Conservation (phyloP, 768 basidiomycete genomes). For the Tylopilus sp. region DNA sequence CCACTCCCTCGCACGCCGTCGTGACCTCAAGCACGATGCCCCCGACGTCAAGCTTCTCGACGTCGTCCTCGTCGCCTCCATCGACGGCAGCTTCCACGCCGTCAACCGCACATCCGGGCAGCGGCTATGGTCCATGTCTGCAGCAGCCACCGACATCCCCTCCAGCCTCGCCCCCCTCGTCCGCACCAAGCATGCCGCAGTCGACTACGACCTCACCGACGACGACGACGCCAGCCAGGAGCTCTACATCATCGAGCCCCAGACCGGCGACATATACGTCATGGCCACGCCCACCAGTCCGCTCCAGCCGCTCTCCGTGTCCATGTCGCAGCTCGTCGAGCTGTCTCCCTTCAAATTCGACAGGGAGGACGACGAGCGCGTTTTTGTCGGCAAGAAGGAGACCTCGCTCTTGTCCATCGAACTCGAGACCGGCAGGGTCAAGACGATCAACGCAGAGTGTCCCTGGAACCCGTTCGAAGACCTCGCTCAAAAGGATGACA, state of each 20-base stretch:
- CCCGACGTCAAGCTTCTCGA: constrained; percentile 68
- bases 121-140: constrained; percentile 85
- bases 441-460: constrained; percentile 73
- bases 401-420: constrained; percentile 76
- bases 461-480: constrained; percentile 71
- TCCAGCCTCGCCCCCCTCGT: constrained; percentile 70
- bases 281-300: constrained; percentile 65
- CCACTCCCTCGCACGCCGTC: constrained; percentile 30
- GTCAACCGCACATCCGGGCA: constrained; percentile 83
- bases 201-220: constrained; percentile 53
- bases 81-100: constrained; percentile 94
- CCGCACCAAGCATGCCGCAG: constrained; percentile 60
- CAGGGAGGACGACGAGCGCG: constrained; percentile 50
- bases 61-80: constrained; percentile 84
- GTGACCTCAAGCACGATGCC: constrained; percentile 18
- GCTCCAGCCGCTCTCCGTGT: constrained; percentile 84
- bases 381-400: constrained; percentile 91
- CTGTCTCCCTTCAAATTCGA: constrained; percentile 78
- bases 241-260: constrained; percentile 92
- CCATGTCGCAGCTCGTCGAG: constrained; percentile 91
- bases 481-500: constrained; percentile 37
- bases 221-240: constrained; percentile 57
- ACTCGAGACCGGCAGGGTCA: constrained; percentile 76
- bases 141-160: constrained; percentile 45
- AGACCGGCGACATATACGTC: constrained; percentile 91